These are phyloP conservation scores for Liriodendron chinense DNA, from an alignment of 164 flowering plant genomes.

Conservation along the genomic window DNA sequence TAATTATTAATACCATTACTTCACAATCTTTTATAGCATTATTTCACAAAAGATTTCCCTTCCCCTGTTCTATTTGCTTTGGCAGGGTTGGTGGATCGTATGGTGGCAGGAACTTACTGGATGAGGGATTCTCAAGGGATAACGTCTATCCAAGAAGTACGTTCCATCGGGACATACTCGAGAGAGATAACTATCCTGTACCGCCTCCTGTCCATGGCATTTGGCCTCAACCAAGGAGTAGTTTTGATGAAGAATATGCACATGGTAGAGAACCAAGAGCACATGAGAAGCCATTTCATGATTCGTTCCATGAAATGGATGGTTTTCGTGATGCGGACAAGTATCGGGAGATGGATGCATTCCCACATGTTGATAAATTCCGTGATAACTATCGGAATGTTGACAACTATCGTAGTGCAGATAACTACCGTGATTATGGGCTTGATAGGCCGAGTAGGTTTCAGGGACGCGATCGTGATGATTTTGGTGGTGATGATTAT, in stretches of 20 bases:
- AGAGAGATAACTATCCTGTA: slow-evolving; percentile 70
- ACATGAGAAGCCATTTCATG: slow-evolving; percentile 64
- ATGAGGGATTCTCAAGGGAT: slow-evolving; percentile 75
- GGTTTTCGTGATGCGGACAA: slow-evolving; percentile 42
- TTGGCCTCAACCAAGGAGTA: slow-evolving; percentile 76
- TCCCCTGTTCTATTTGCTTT: slow-evolving; percentile 26
- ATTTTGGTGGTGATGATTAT: slow-evolving; percentile 65
- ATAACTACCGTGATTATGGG: slow-evolving; percentile 45
- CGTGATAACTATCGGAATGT: slow-evolving; percentile 45
- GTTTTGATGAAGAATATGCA: slow-evolving; percentile 73
- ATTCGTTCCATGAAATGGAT: slow-evolving; percentile 55
- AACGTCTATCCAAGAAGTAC: slow-evolving; percentile 52
- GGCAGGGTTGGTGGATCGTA: slow-evolving; percentile 79
- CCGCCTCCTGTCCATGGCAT: slow-evolving; percentile 53
- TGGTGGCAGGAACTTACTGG: slow-evolving; percentile 74
- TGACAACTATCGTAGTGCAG: slow-evolving; percentile 36
- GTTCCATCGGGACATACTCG: slow-evolving; percentile 56
- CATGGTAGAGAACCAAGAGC: slow-evolving; percentile 65
- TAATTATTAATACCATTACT: not conserved
- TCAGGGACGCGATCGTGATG: slow-evolving; percentile 69
- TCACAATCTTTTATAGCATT: not conserved
- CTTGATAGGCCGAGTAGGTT: slow-evolving; percentile 62
- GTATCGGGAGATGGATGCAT: slow-evolving; percentile 42
- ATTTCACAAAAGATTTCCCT: slow-evolving; percentile 11
- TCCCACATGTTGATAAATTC: slow-evolving; percentile 50